Conservation (phyloP, 2,329 filamentous ascomycete species). For the Raffaelea ambrosiae region DNA sequence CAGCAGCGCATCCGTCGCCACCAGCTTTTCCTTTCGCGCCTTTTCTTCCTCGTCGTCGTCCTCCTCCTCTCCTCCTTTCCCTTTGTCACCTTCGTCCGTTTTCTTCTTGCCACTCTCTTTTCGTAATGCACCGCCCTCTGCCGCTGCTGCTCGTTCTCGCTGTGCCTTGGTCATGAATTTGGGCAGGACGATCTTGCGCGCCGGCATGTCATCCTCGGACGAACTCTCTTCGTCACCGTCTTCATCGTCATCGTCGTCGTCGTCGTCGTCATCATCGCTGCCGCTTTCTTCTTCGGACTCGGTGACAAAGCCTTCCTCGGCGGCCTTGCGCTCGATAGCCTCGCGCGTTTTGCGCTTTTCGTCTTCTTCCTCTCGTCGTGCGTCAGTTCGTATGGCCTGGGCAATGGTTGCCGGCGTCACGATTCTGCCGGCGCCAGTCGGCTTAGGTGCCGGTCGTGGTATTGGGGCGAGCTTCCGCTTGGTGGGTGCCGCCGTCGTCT, state of each 20-base stretch:
- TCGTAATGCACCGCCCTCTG: slow-evolving; percentile 23
- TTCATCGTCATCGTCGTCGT: slow-evolving; percentile 40
- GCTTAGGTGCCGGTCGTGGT: slow-evolving; percentile 37
- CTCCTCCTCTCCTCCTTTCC: slow-evolving; percentile 24
- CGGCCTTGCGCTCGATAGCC: slow-evolving; percentile 40
- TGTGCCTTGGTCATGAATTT: slow-evolving; percentile 56
- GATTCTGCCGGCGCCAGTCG: slow-evolving; percentile 47
- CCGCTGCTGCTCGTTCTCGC: slow-evolving; percentile 24
- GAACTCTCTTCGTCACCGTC: slow-evolving; percentile 36
- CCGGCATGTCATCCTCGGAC: slow-evolving; percentile 47
- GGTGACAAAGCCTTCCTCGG: slow-evolving; percentile 56
- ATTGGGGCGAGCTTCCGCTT: slow-evolving; percentile 15
- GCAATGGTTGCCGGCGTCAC: slow-evolving; percentile 19
- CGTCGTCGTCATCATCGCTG: slow-evolving; percentile 28
- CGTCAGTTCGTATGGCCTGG: slow-evolving; percentile 18
- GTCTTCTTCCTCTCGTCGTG: slow-evolving; percentile 29
- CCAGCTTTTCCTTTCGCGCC: slow-evolving; percentile 51
- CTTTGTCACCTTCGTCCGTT: not conserved
- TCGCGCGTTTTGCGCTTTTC: slow-evolving; percentile 33
- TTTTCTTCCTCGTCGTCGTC: slow-evolving; percentile 21
- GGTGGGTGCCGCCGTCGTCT: slow-evolving; percentile 34
- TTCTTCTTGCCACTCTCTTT: slow-evolving; percentile 9
- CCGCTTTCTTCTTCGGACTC: slow-evolving; percentile 40
- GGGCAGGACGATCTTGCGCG: slow-evolving; percentile 52
- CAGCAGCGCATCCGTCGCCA: slow-evolving; percentile 68